Evolutionary conservation across 2,329 filamentous ascomycete species (phyloP).

Genomic region (Penicillium janthinellum): DNA sequence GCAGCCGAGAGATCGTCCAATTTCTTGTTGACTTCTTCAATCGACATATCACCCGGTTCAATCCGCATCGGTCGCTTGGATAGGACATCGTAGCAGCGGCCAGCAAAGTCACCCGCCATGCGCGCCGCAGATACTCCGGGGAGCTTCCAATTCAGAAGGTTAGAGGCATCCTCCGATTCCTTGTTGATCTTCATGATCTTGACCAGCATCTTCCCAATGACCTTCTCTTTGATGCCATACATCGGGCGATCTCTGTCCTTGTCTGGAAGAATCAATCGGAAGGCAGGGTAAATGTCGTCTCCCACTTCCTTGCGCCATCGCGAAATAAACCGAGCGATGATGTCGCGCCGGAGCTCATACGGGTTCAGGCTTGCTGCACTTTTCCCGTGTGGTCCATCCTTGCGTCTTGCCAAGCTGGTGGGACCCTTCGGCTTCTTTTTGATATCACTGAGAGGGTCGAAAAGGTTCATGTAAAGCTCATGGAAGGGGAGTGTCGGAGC

Average conservation of each 20-base stretch:
- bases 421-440: conserved; percentile 68
- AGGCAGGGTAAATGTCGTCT: conserved; percentile 87
- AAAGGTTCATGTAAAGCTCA: conserved; percentile 73
- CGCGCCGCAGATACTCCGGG: conserved; percentile 69
- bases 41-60: conserved; percentile 74
- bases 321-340: conserved; percentile 83
- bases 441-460: conserved; percentile 78
- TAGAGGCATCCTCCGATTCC: conserved; percentile 84
- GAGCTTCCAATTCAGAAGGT: conserved; percentile 87
- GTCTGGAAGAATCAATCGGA: conserved; percentile 87
- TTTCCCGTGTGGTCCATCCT: conserved; percentile 60
- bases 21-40: conserved; percentile 85
- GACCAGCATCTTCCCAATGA: conserved; percentile 86
- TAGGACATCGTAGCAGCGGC: conserved; percentile 82
- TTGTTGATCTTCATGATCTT: conserved; percentile 90
- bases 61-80: conserved; percentile 78
- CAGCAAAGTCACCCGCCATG: conserved; percentile 88
- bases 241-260: conserved; percentile 90
- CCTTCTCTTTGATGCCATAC: conserved; percentile 91
- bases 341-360: conserved; percentile 74
- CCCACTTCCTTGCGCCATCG: conserved; percentile 88
- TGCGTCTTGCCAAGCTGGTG: conserved; percentile 56
- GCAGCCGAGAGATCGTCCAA: conserved; percentile 76
- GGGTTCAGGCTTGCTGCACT: conserved; percentile 59
- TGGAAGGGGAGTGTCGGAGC: conserved; percentile 80